Evolutionary conservation across 1,284 basidiomycete species (phyloP).

Genomic region (Cystobasidiaceae sp.): DNA sequence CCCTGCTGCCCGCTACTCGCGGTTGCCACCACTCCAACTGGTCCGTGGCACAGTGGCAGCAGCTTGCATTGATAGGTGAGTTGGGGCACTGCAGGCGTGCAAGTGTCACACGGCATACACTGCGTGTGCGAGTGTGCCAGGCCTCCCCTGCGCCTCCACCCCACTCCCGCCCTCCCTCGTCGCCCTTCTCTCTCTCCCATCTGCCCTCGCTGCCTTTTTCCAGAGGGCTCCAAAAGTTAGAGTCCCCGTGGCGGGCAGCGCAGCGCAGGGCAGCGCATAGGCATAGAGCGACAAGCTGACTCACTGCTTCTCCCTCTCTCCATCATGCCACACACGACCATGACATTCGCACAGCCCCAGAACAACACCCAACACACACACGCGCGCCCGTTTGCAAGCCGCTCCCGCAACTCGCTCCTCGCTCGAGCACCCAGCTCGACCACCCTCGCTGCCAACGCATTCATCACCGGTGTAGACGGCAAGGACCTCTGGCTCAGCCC

Average conservation of each 20-base stretch:
- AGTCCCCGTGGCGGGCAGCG: no score
- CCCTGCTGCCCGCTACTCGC: not conserved
- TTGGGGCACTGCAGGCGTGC: no score
- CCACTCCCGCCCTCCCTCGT: not conserved
- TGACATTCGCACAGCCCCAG: no score
- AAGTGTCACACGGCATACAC: no score
- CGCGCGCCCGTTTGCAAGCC: no score
- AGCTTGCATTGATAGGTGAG: not conserved
- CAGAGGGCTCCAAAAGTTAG: no score
- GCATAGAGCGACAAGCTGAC: no score
- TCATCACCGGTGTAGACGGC: constrained; percentile 26
- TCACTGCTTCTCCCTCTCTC: no score
- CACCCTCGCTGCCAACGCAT: constrained; percentile 1
- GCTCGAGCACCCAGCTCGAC: not conserved
- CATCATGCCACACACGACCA: no score
- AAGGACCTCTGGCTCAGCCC: constrained; percentile 24
- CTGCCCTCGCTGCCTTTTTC: not conserved
- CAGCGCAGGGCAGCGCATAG: no score
- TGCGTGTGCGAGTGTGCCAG: no score
- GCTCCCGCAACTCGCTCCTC: not conserved
- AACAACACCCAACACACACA: no score
- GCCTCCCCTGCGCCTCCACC: not conserved
- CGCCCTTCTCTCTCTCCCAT: not conserved
- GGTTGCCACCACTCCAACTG: not conserved
- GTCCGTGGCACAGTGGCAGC: not conserved